These are phyloP conservation scores for Morella rubra DNA, from an alignment of 306 rosid genomes.

Conservation along the genomic window DNA sequence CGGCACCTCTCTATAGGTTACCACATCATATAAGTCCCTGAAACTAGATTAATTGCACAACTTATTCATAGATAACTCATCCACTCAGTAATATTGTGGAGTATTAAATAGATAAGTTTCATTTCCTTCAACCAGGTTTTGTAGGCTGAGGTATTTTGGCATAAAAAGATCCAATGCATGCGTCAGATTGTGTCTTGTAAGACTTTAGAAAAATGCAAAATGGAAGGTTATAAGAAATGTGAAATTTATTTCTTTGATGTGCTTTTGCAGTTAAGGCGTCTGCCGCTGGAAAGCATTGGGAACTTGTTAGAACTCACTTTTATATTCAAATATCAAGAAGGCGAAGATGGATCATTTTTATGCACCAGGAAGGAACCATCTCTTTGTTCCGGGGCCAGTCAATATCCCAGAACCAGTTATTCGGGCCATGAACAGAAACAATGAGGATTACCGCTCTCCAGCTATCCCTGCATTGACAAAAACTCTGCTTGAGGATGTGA, in stretches of 20 bases:
- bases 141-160: background rate
- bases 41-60: background rate
- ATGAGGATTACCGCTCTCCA: constrained; percentile 97
- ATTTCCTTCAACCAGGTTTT: background rate
- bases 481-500: constrained; percentile 80
- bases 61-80: background rate
- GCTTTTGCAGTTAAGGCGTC: constrained; percentile 31
- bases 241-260: constrained; percentile 3
- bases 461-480: constrained; percentile 93
- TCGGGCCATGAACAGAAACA: constrained; percentile 94
- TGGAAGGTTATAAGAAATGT: background rate
- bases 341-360: constrained; percentile 72
- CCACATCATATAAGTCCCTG: no score
- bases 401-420: constrained; percentile 90
- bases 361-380: constrained; percentile 96
- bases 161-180: background rate
- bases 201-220: background rate
- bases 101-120: background rate
- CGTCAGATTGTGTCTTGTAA: background rate
- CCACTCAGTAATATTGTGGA: background rate
- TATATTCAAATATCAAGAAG: constrained; percentile 36
- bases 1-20: no score
- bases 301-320: constrained; percentile 24
- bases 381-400: constrained; percentile 98
- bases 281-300: constrained; percentile 24